Conservation (phyloP, 805 yeast genomes). For the Starmera caribaea region DNA sequence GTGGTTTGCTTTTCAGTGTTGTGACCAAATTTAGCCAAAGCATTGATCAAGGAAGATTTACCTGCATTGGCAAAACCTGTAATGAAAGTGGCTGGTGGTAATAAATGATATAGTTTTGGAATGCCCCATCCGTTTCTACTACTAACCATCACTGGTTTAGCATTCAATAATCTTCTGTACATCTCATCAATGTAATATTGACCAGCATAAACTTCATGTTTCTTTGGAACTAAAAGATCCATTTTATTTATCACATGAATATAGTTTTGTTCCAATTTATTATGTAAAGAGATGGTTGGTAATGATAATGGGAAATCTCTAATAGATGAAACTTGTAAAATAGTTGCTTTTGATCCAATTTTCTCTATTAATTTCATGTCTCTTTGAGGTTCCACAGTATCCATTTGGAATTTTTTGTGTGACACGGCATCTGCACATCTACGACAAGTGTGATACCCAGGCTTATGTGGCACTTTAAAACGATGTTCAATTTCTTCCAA, state of each 20-base stretch:
- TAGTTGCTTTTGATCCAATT: conserved; percentile 33
- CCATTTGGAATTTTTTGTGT: no score
- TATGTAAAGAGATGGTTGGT: conserved; percentile 3
- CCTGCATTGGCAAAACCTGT: conserved; percentile 67
- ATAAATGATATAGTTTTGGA: conserved; percentile 23
- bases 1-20: conserved; percentile 11
- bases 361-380: conserved; percentile 6
- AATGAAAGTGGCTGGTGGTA: conserved; percentile 35
- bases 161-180: conserved; percentile 24
- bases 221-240: conserved; percentile 19
- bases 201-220: no score
- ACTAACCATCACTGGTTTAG: conserved; percentile 34
- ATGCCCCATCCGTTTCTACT: conserved; percentile 45
- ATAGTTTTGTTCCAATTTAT: conserved; percentile 14
- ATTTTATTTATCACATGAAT: conserved; percentile 27
- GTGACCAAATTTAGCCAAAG: conserved; percentile 26
- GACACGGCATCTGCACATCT: no score
- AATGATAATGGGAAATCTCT: conserved; percentile 58
- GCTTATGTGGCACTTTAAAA: no score
- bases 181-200: conserved; percentile 20
- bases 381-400: no score
- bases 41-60: conserved; percentile 49
- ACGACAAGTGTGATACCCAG: no score
- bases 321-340: conserved; percentile 56
- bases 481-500: no score